phyloP scores from a whole-genome alignment of 192 early-diverging fungal genomes.

The Borealophlyctis nickersoniae region DNA sequence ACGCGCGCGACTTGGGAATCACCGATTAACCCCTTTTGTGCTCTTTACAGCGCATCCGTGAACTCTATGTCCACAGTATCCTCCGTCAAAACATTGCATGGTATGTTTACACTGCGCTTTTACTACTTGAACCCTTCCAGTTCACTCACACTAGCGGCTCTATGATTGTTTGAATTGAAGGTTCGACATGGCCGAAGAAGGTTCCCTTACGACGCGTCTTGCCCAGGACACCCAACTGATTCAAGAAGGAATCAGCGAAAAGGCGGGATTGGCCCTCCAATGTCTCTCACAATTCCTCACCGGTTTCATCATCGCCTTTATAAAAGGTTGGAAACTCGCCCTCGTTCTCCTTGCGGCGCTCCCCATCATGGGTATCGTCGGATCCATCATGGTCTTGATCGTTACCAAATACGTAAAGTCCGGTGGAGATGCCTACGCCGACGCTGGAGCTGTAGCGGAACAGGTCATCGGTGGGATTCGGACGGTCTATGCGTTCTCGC shows the following conservation, averaged over 20 bases:
- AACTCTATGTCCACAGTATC: slow-evolving; percentile 32
- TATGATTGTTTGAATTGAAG: too few species aligned
- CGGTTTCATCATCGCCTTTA: slow-evolving; percentile 48
- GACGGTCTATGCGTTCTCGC: slow-evolving; percentile 80
- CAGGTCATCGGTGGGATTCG: slow-evolving; percentile 80
- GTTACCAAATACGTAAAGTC: slow-evolving; percentile 55
- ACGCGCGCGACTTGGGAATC: not conserved
- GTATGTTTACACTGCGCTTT: too few species aligned
- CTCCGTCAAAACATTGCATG: slow-evolving; percentile 46
- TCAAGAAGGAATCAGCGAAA: slow-evolving; percentile 55
- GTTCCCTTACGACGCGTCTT: slow-evolving; percentile 39
- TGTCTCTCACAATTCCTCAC: slow-evolving; percentile 32
- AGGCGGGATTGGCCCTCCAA: slow-evolving; percentile 46
- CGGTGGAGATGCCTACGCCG: slow-evolving; percentile 64
- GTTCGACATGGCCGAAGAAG: slow-evolving; percentile 30
- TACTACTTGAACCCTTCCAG: too few species aligned
- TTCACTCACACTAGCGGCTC: too few species aligned
- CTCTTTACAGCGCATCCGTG: slow-evolving; percentile 26
- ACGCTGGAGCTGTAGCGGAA: slow-evolving; percentile 79
- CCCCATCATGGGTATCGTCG: slow-evolving; percentile 68
- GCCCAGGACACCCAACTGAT: slow-evolving; percentile 39
- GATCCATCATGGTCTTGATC: slow-evolving; percentile 62
- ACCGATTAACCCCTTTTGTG: not conserved
- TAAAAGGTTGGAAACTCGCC: slow-evolving; percentile 75
- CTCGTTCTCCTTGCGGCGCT: slow-evolving; percentile 76